These are phyloP conservation scores for Fusarium sp. DNA, from an alignment of 2,329 filamentous ascomycete genomes.

Conservation along the genomic window DNA sequence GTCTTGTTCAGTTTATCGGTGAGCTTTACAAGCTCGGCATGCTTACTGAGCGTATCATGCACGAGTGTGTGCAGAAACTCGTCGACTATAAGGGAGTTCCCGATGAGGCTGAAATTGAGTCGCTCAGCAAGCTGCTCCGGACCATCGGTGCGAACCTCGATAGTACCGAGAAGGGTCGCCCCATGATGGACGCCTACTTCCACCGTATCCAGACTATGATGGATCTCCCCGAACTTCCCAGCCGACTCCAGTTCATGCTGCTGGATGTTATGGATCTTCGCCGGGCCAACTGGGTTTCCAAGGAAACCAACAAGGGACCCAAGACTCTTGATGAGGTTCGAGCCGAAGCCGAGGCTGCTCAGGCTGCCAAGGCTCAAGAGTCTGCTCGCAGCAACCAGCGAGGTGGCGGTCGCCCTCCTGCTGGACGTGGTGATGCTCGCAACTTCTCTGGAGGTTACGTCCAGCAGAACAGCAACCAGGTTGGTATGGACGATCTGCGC, in stretches of 20 bases:
- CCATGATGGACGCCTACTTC: constrained; percentile 96
- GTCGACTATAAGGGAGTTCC: constrained; percentile 94
- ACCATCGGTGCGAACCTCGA: constrained; percentile 94
- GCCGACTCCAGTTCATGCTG: constrained; percentile 95
- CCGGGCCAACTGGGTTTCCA: constrained; percentile 81
- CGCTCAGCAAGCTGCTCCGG: constrained; percentile 89
- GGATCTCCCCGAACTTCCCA: constrained; percentile 82
- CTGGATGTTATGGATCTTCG: constrained; percentile 93
- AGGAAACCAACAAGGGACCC: constrained; percentile 92
- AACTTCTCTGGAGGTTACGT: constrained; percentile 81
- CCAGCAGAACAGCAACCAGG: constrained; percentile 82
- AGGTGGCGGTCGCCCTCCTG: constrained; percentile 76
- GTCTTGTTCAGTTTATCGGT: constrained; percentile 98
- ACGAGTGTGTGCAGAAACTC: constrained; percentile 97
- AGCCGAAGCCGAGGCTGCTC: constrained; percentile 81
- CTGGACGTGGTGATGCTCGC: constrained; percentile 88
- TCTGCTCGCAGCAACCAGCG: constrained; percentile 71
- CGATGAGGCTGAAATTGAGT: constrained; percentile 97
- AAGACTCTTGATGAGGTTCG: constrained; percentile 97
- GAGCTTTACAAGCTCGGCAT: constrained; percentile 99
- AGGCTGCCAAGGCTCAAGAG: constrained; percentile 86
- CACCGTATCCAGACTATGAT: constrained; percentile 86
- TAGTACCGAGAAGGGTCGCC: constrained; percentile 81
- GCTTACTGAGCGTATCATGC: constrained; percentile 99
- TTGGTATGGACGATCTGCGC: constrained; percentile 91